Percentiles rank a stretch among this genome's conserved stretches.
Evolutionary conservation across 2,329 filamentous ascomycete genomes (phyloP).

Genomic region (Colletotrichum noveboracense): DNA sequence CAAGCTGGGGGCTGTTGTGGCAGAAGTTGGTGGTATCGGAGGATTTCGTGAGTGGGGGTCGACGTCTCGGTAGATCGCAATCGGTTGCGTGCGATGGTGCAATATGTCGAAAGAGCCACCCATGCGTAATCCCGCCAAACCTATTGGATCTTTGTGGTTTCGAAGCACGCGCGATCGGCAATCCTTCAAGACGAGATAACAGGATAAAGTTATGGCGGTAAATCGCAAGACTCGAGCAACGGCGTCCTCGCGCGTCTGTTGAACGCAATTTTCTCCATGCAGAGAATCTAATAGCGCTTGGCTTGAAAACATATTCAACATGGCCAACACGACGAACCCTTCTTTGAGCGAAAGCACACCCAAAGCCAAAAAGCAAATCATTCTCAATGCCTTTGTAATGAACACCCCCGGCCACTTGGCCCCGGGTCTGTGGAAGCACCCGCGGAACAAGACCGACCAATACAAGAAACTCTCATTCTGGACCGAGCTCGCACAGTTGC

Average conservation of each 20-base stretch:
- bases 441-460: slow-evolving; percentile 43
- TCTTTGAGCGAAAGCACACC: not conserved
- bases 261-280: too few relatives aligned
- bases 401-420: slow-evolving; percentile 50
- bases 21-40: not conserved
- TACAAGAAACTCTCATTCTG: slow-evolving; percentile 31
- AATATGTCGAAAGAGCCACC: not conserved
- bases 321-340: not conserved
- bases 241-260: not conserved
- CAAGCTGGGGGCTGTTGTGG: not conserved
- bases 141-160: not conserved
- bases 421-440: slow-evolving; percentile 61
- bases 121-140: not conserved
- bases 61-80: not conserved
- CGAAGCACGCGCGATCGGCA: not conserved
- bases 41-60: not conserved
- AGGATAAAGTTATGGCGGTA: not conserved
- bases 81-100: slow-evolving; percentile 10
- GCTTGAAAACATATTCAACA: not conserved
- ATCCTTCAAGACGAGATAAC: not conserved
- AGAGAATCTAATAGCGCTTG: too few relatives aligned
- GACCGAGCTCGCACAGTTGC: slow-evolving; percentile 39
- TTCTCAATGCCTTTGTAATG: slow-evolving; percentile 48
- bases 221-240: not conserved
- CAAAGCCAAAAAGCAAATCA: slow-evolving; percentile 38